Base-by-base conservation (phyloP, 257 asterid species). In the Gentiana straminea region DNA sequence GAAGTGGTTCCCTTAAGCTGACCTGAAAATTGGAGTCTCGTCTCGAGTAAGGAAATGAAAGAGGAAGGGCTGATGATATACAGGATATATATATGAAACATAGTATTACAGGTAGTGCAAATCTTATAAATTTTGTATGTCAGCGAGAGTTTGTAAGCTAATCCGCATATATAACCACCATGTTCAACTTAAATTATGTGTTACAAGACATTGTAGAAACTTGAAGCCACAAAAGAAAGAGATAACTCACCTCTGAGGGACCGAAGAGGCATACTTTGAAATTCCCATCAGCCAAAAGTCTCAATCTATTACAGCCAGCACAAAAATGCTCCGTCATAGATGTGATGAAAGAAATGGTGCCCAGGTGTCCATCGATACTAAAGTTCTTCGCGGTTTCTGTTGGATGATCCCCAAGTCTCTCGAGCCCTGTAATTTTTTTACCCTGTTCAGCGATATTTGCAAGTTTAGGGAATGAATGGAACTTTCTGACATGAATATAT, bases 231-330 rank as follows among this genome's bases (percentile, higher is more conserved):
- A 41, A 41, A 24, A 24, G 7, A 41, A 59, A 8, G n/a, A 56
- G 51, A 35, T 47, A 8, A 63, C 43, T 73, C 68, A 92, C 98
- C 98, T 88, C 98, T 4, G 97, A 83, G 39, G 97, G 91, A 55
- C 98, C 98, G 69, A 92, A 88, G 58, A 88, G 97, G 86, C 98
- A 92, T 50, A 92, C 98, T 83, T 92, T 92, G 62, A 92, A 85
- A 78, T 88, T 92, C 68, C 97, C 98, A 71, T 92, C 95, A 49
- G 95, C 97, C 44, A 92, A 73, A 68, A 92, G 87, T 68, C 99
- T 77, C 74, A 92, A 74, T 70, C 99, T 75, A 64, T 88, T 92
- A 72, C 98, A 88, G 66, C 98, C 98, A 67, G 91, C 89, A 77
- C 97, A 85, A 69, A 92, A 92, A 77, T 90, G 96, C 79, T 92